Percentiles rank a stretch among this genome's conserved stretches.
Conservation (phyloP, 2,329 filamentous ascomycete species). For the Fusarium guadeloupense region DNA sequence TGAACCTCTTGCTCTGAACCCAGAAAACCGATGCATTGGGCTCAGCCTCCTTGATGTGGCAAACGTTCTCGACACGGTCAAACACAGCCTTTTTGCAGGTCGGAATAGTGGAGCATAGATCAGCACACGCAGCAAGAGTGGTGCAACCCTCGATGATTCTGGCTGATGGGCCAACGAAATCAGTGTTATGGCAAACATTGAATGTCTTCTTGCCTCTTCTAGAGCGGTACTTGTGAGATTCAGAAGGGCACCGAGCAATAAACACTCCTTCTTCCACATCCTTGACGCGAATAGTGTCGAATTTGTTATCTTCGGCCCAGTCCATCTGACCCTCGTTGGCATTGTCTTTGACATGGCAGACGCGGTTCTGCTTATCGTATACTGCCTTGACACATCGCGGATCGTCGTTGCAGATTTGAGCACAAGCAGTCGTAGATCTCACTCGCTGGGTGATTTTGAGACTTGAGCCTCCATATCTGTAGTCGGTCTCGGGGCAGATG, state of each 20-base stretch:
- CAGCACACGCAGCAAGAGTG: slow-evolving; percentile 25
- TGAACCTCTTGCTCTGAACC: slow-evolving; percentile 27
- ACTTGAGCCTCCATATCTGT: slow-evolving; percentile 16
- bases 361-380: slow-evolving; percentile 23
- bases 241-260: slow-evolving; percentile 18
- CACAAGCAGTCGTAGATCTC: slow-evolving; percentile 17
- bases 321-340: slow-evolving; percentile 13
- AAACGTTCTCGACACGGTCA: slow-evolving; percentile 32
- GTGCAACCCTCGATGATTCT: slow-evolving; percentile 14
- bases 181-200: slow-evolving; percentile 20
- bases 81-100: slow-evolving; percentile 32
- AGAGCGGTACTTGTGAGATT: slow-evolving; percentile 12
- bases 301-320: slow-evolving; percentile 17
- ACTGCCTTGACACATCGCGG: slow-evolving; percentile 29
- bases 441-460: slow-evolving; percentile 17
- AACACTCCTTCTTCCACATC: slow-evolving; percentile 21
- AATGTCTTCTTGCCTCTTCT: slow-evolving; percentile 10
- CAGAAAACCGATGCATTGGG: slow-evolving; percentile 25
- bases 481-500: slow-evolving; percentile 30
- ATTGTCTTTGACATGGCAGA: slow-evolving; percentile 32
- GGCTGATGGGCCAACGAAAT: slow-evolving; percentile 10
- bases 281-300: slow-evolving; percentile 19
- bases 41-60: slow-evolving; percentile 28
- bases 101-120: slow-evolving; percentile 20
- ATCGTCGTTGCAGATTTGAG: slow-evolving; percentile 31